A percentile compares a stretch with the other conserved stretches of the same genome.
Evolutionary conservation across 2,329 filamentous ascomycete genomes (phyloP).

Genomic region (Arachnomyces sp.): DNA sequence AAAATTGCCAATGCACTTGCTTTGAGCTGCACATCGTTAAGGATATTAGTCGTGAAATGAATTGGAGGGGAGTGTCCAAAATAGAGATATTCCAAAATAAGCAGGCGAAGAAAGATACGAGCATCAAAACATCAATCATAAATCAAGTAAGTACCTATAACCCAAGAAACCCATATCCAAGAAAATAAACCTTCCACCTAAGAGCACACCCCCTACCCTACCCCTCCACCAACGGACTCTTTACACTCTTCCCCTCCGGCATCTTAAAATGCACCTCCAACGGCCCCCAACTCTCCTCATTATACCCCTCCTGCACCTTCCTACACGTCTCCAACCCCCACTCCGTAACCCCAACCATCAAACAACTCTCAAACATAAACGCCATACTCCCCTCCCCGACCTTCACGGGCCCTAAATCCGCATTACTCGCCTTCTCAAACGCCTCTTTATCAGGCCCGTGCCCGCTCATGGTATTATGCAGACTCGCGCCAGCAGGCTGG

Average conservation of each 20-base stretch:
- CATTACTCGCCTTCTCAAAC: constrained; percentile 47
- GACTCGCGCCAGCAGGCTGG: constrained; percentile 51
- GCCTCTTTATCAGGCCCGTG: constrained; percentile 53
- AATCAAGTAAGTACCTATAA: too few relatives aligned
- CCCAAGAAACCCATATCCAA: too few relatives aligned
- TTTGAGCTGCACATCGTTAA: too few relatives aligned
- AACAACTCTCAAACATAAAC: constrained; percentile 57
- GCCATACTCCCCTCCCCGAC: constrained; percentile 54
- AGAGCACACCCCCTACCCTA: too few relatives aligned
- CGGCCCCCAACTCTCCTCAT: constrained; percentile 69
- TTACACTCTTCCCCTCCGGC: constrained; percentile 34
- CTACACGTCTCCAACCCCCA: constrained; percentile 63
- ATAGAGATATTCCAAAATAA: too few relatives aligned
- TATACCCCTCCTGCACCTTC: constrained; percentile 66
- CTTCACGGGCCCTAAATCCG: constrained; percentile 46
- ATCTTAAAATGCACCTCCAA: constrained; percentile 56
- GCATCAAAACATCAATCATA: too few relatives aligned
- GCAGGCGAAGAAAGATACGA: too few relatives aligned
- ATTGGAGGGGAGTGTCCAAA: too few relatives aligned
- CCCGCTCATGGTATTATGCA: constrained; percentile 65
- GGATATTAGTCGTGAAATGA: too few relatives aligned
- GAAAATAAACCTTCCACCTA: too few relatives aligned
- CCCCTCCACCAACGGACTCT: too few relatives aligned
- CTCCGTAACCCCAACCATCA: constrained; percentile 65
- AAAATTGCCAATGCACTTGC: too few relatives aligned